Evolutionary conservation across 2,329 filamentous ascomycete genomes (phyloP).

Genomic region (Trichoderma lentiforme): DNA sequence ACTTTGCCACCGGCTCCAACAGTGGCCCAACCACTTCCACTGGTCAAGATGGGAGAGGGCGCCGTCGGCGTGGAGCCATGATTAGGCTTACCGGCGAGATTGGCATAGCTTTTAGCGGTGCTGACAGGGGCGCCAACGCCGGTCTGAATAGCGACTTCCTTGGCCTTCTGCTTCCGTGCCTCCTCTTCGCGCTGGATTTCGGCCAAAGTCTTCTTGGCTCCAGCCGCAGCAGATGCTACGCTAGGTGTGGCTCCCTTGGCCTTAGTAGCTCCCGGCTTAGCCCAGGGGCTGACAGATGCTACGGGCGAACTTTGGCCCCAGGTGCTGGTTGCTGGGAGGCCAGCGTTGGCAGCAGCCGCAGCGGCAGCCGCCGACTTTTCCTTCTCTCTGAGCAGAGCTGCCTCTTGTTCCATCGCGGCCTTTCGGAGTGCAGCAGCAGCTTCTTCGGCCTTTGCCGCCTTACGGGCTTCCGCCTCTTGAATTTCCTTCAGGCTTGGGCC

Average conservation of each 20-base stretch:
- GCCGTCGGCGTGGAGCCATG: conserved; percentile 35
- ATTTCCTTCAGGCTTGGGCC: conserved; percentile 95
- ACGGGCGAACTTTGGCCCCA: conserved; percentile 81
- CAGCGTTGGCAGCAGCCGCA: conserved; percentile 60
- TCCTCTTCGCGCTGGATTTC: conserved; percentile 98
- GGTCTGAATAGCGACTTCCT: conserved; percentile 48
- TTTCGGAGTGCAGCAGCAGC: conserved; percentile 73
- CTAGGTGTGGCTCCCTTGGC: conserved; percentile 37
- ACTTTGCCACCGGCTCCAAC: conserved; percentile 92
- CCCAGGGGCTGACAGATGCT: conserved; percentile 63
- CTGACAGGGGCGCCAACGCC: conserved; percentile 37
- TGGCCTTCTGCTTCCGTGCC: conserved; percentile 66
- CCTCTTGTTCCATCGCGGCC: conserved; percentile 75
- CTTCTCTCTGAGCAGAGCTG: conserved; percentile 55
- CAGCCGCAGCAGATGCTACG: conserved; percentile 25
- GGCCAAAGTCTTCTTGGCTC: conserved; percentile 81
- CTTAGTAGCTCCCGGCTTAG: conserved; percentile 57
- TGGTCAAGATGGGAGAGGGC: conserved; percentile 34
- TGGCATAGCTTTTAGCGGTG: conserved; percentile 83
- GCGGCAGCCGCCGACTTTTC: conserved; percentile 50
- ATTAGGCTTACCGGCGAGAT: conserved; percentile 77
- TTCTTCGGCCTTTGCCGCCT: conserved; percentile 86
- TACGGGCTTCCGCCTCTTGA: conserved; percentile 90
- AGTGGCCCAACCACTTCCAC: conserved; percentile 76
- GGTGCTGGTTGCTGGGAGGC: conserved; percentile 81